Conservation (phyloP, 176 grass and related monocot species). For the Typha latifolia region DNA sequence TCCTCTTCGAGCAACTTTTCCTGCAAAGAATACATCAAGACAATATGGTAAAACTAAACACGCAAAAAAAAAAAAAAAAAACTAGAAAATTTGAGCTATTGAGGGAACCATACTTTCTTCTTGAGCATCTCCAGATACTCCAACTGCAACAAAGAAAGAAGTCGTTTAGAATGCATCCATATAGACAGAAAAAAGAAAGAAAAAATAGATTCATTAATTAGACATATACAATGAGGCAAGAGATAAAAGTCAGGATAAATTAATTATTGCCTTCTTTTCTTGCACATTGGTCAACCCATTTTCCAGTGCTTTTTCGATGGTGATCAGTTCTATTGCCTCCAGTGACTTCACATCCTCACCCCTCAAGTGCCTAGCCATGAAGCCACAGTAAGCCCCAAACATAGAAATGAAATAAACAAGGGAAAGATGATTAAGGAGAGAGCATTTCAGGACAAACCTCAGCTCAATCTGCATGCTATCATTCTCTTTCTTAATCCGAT, state of each 20-base stretch:
- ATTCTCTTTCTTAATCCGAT: slow-evolving; percentile 91
- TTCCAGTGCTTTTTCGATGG: slow-evolving; percentile 75
- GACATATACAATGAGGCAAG: neutral
- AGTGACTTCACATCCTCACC: slow-evolving; percentile 93
- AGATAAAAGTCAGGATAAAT: slow-evolving; percentile 6
- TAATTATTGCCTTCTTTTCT: slow-evolving; percentile 40
- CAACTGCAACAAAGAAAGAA: slow-evolving; percentile 48
- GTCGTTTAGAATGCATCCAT: slow-evolving; percentile 12
- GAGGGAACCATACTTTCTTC: slow-evolving; percentile 40
- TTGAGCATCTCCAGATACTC: slow-evolving; percentile 52
- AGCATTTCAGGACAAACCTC: slow-evolving; percentile 30
- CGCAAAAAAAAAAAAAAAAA: slow-evolving; percentile 20
- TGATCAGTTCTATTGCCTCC: slow-evolving; percentile 74
- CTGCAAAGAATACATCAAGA: slow-evolving; percentile 27
- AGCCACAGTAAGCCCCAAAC: neutral
- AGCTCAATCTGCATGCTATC: slow-evolving; percentile 97
- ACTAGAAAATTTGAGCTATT: slow-evolving; percentile 4
- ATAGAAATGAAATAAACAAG: neutral
- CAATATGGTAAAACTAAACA: slow-evolving; percentile 5
- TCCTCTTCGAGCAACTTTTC: slow-evolving; percentile 76
- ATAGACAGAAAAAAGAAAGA: neutral
- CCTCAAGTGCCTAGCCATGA: slow-evolving; percentile 62
- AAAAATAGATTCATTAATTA: neutral
- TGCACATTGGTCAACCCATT: slow-evolving; percentile 48
- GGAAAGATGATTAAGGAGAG: neutral